Base-by-base conservation (phyloP, 1,284 basidiomycete genomes). In the Pseudozyma pruni region DNA sequence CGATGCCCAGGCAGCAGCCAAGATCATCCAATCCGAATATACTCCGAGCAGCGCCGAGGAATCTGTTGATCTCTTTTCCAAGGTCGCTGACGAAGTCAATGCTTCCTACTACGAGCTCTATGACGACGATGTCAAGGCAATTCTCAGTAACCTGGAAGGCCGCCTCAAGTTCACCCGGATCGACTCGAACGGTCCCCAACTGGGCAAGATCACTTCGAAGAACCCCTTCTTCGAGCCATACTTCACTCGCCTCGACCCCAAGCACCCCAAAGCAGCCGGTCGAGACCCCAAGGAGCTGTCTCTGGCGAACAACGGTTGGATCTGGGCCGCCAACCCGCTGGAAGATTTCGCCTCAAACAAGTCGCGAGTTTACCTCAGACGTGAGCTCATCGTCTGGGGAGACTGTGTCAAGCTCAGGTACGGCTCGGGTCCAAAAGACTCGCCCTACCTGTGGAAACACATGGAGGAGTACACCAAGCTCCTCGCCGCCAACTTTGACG, bases 391-490 rank as follows among this genome's bases (percentile, higher is more conserved):
- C 74, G 92, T 90, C 17, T 98, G 95, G 95, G 90, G 90, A 38
- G 96, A 98, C 83, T 98, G 95, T 81, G 95, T 98, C 80, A 98
- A 98, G 83, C 88, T 98, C 41, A 91, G 94, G 37, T 98, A 97
- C 79, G 95, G 78, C 20, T 55, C 48, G 3, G 56, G 58, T 32
- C 78, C 78, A 3, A 43, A 59, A 22, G 90, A 91, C 72, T 97
- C 94, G 81, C 93, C 94, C 1, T 98, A 92, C 90, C 86, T 98
- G 22, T 98, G 95, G 95, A 83, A 88, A 45, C 90, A 94, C 83
- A 98, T 98, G 89, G 90, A 88, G n/a, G 62, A 70, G 23, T 78
- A 79, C 57, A 91, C 93, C 58, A 87, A 86, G 86, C 17, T 89
- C 94, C 40, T 71, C 6, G 95, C 95, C 0, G 85, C 84, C 37